Evolutionary conservation across 2,329 filamentous ascomycete genomes (phyloP), one percentile per base, ranked within the genome.

Genomic region (Fusarium pininemorale): DNA sequence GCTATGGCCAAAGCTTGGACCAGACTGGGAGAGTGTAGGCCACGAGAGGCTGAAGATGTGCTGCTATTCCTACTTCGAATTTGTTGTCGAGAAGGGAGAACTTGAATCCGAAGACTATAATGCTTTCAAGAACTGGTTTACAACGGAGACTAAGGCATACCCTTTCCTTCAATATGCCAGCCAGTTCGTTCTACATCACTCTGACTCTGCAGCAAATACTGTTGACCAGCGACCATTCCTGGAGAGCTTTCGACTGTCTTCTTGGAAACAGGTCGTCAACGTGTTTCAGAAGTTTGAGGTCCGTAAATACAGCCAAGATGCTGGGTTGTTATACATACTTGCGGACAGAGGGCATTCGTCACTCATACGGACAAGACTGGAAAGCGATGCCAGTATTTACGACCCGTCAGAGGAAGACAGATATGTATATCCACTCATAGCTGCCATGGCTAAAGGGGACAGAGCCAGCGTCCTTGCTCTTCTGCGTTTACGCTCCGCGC

Each of bases 1-100:
- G 12, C 39, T 78, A 0, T 79, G 76, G 75, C 59, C 76, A 3
- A 67, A 68, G 0, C 35, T 76, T 2, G 55, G 47, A 3, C 15
- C 7, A 0, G 45, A 75, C 0, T 74, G 67, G 47, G 37, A 56
- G 18, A 44, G 45, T 1, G 1, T n/a, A 0, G 65, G 72, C 1
- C 70, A 78, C 2, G 45, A 74, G 0, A 61, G 6, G 22, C 11
- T 77, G 0, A 76, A 70, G 2, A 4, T 22, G 1, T 72, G 26
- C 12, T 56, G 53, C 26, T 14, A 56, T 20, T n/a, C 38, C 3
- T 56, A 56, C 11, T 22, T 51, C 5, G 6, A 37, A 37, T 9
- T 28, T 5, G 6, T 13, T 1, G 0, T 16, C 3, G 15, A 16
- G 7, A 30, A 16, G 14, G 12, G 3, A 20, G 7, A 14, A 13